Evolutionary conservation across 805 yeast genomes (phyloP), one percentile per base, ranked within the genome.

Genomic region (Hanseniaspora taiwanica): DNA sequence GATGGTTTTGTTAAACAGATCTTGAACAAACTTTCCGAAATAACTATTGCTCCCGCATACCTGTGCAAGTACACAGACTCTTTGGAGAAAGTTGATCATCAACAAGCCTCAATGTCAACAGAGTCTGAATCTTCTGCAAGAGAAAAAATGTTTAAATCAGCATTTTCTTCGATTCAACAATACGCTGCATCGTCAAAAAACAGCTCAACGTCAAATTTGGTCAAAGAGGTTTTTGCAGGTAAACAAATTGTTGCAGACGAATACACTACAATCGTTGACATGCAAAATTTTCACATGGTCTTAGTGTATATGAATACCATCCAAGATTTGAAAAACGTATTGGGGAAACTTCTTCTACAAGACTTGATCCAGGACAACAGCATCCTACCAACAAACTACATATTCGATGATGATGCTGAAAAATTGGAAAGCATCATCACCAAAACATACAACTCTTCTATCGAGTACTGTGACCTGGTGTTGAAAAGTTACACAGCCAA

Each of bases 271-370:
- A 38, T 37, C 18, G 19, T 13, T 4, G 37, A 35, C 27, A 38
- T 41, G 36, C 19, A 35, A 6, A 27, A 37, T 18, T 41, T 41
- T 19, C 44, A 41, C 35, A 20, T 27, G 7, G 7, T 41, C 52
- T 60, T 85, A 32, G 62, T 82, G 1, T 72, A 79, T 43, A 62
- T 86, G 44, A 87, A 89, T 58, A 78, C 93, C 1, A 64, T 86
- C 4, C 74, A 79, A 9, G 60, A 78, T 34, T 76, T 81, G 19
- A 68, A 71, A 18, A 66, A 63, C 6, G 81, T 83, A 51, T 64
- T 81, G 25, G 55, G 60, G 10, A 74, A 71, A 42, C 58, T 83
- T 29, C 48, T 76, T 8, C 60, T 49, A 3, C 45, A 46, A 13
- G 63, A 61, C 41, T 45, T 62, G 12, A 36, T 62, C 13, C 49